Base-by-base conservation (phyloP, 306 rosid genomes). In the Dalbergia cultrata region DNA sequence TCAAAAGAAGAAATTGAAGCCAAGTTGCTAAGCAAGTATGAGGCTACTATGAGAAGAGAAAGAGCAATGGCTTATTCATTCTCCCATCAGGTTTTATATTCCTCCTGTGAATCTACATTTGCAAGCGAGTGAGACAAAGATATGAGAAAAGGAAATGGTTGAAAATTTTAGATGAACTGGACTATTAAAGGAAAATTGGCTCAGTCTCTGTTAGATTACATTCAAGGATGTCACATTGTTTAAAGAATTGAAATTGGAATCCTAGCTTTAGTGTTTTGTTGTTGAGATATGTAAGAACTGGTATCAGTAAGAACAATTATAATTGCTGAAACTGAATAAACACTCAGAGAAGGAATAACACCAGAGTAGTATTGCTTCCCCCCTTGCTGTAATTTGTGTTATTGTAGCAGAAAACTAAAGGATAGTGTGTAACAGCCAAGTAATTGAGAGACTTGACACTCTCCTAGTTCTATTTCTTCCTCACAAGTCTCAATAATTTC, bases 1-100 rank as follows among this genome's bases (percentile, higher is more conserved):
- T 96, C 99, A 44, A 96, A 92, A 88, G 99, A 93, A 82, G 98
- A 93, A 88, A 85, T 93, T 47, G 99, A 96, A 82, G 97, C 99
- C 54, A 82, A 81, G 83, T 85, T 96, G 56, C 85, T 93, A 9
- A 77, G 90, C 91, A 96, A 93, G 86, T 88, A 96, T 26, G 99
- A 93, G 85, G 99, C 99, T 52, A 33, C 98, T 71, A 87, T 87
- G 86, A 90, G 98, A 84, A 89, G 99, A 87, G 99, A 96, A 81
- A 93, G 98, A 73, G 99, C 98, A 22, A 80, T 96, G 59, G 99
- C 99, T 68, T 96, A 96, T 86, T 93, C 99, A 70, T 96, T 96
- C 87, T 78, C 91, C 81, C 99, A 96, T 89, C 99, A 96, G 99
- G 99, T 95, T 79, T 75, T 77, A 56, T 7, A 72, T 82, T 74